Evolutionary conservation across 2,329 filamentous ascomycete species (phyloP).

Genomic region (Thielaviopsis musarum): DNA sequence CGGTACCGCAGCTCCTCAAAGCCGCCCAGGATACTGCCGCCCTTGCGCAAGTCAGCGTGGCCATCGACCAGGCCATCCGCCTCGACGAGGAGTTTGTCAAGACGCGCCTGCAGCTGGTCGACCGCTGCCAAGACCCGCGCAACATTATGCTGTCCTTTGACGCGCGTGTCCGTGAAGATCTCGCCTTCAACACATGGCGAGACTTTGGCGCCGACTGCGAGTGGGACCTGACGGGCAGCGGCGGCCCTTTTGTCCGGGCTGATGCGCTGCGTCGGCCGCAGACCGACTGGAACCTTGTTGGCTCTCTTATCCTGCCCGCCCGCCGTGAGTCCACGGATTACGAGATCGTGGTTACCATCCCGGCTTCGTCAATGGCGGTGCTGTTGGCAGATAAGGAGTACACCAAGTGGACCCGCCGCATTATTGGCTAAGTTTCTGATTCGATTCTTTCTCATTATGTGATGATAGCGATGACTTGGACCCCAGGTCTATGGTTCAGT

Average conservation of each 20-base stretch:
- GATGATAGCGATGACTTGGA: not conserved
- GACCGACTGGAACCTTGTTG: conserved; percentile 18
- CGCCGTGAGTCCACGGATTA: conserved; percentile 14
- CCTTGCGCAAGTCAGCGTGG: conserved; percentile 18
- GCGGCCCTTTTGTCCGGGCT: conserved; percentile 9
- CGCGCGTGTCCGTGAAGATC: conserved; percentile 22
- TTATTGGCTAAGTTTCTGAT: conserved; percentile 8
- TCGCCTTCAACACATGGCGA: conserved; percentile 30
- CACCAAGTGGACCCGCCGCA: conserved; percentile 18
- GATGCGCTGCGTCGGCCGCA: conserved; percentile 20
- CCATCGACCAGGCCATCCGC: conserved; percentile 16
- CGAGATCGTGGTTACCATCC: conserved; percentile 20
- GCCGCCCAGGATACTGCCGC: conserved; percentile 15
- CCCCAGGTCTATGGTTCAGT: not conserved
- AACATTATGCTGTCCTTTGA: conserved; percentile 24
- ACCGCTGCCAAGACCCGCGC: conserved; percentile 23
- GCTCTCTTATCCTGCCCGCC: conserved; percentile 20
- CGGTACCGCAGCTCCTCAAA: conserved; percentile 14
- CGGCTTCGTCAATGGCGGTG: conserved; percentile 17
- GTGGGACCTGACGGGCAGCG: conserved; percentile 20
- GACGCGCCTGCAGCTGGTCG: conserved; percentile 22
- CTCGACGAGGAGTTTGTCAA: conserved; percentile 26
- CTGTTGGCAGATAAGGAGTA: conserved; percentile 16
- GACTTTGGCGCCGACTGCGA: conserved; percentile 25
- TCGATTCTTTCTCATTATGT: not conserved